Evolutionary conservation across 2,329 filamentous ascomycete genomes (phyloP), one percentile per base, ranked within the genome.

Genomic region (Xylaria sp.): DNA sequence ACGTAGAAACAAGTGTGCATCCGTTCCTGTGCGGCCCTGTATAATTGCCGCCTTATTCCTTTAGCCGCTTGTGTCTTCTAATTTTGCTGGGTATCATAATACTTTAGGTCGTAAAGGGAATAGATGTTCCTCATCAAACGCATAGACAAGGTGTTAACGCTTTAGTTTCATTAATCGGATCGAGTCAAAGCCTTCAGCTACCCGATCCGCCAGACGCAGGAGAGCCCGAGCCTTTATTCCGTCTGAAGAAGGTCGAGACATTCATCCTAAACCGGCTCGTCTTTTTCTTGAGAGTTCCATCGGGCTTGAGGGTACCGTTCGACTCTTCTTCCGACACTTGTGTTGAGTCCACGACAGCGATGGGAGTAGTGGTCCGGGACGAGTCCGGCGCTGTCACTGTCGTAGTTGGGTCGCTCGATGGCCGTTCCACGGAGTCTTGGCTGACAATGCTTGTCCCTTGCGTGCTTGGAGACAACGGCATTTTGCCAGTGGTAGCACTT

Each of bases 381-480:
- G 76, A 75, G 31, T 80, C 77, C 7, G 82, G 79, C 3, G 80
- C 80, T 2, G 82, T 82, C 31, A 84, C 76, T 25, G 81, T 81
- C 10, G 80, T 80, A 37, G 78, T 77, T 0, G 83, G 83, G 23
- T 85, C 80, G 71, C 83, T 84, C 46, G 80, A 76, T 3, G 83
- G 82, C 20, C 83, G 84, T 56, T 89, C 88, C 63, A 85, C 75
- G 8, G 87, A 89, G 52, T 89, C 87, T 64, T 84, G 84, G 78
- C 88, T 90, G 72, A 89, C 85, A 71, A 91, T 88, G 78, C 89
- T 91, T 20, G 89, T 91, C 48, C 88, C 89, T 75, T 89, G 85
- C 2, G 89, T 91, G 76, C 88, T 90, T 2, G 89, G 89, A 28
- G 89, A 90, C 44, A 90, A 80, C 3, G 89, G 88, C 85, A 89